Conservation (phyloP, 2,329 filamentous ascomycete genomes). For the Penicillium sp. region DNA sequence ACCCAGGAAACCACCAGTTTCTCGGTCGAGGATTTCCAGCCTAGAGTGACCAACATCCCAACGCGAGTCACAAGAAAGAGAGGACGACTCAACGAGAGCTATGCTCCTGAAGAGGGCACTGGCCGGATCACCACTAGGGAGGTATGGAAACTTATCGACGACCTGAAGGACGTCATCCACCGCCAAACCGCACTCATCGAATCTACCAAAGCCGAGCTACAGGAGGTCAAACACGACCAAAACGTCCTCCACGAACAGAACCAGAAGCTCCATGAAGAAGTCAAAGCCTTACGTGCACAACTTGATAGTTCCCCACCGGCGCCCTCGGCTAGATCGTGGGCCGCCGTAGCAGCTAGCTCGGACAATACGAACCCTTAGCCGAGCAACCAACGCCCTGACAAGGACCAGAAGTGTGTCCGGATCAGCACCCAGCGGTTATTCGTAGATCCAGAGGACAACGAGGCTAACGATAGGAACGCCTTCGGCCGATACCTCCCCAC, state of each 20-base stretch:
- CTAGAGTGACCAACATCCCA: too few species aligned
- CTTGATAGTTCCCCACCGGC: neutral
- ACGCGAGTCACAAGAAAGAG: too few species aligned
- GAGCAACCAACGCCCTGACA: too few species aligned
- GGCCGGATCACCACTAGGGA: conserved; percentile 8
- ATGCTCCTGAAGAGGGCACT: neutral
- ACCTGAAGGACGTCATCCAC: conserved; percentile 1
- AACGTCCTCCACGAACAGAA: conserved; percentile 9
- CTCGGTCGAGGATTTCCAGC: too few species aligned
- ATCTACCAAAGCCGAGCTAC: conserved; percentile 3
- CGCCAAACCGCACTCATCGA: conserved; percentile 8
- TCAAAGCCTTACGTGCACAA: conserved; percentile 4
- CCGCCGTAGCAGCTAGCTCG: too few species aligned
- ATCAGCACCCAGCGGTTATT: neutral
- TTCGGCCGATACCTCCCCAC: conserved; percentile 13
- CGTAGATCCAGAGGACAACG: conserved; percentile 2
- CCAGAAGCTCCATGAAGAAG: conserved; percentile 8
- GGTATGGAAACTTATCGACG: conserved; percentile 7
- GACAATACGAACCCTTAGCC: too few species aligned
- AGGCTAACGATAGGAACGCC: neutral
- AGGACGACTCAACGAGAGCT: too few species aligned
- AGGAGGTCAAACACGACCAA: conserved; percentile 10
- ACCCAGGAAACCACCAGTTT: too few species aligned
- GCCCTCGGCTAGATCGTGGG: too few species aligned
- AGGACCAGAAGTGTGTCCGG: too few species aligned